phyloP scores from a whole-genome alignment of 345 rosid genomes.

The Moringa oleifera region DNA sequence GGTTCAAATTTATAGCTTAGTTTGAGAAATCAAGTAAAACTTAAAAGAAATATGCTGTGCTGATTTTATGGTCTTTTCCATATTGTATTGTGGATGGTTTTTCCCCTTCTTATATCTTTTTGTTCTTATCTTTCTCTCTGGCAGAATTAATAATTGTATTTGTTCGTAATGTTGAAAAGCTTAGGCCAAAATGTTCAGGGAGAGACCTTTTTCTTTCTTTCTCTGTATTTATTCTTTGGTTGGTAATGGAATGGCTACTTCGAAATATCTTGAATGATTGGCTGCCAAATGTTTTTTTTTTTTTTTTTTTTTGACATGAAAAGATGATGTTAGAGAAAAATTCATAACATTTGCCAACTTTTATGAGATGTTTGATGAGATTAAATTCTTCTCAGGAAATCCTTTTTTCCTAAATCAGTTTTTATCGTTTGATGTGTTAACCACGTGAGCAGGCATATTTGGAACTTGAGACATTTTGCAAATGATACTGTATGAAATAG shows the following conservation, averaged over 20 bases:
- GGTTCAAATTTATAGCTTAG: background rate
- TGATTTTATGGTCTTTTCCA: background rate
- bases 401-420: too few relatives aligned
- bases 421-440: too few relatives aligned
- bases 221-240: background rate
- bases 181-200: background rate
- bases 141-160: background rate
- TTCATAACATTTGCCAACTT: too few relatives aligned
- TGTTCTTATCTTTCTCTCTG: background rate
- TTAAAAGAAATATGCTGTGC: background rate
- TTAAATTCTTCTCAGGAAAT: too few relatives aligned
- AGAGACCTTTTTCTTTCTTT: background rate
- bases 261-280: background rate
- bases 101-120: background rate
- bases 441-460: too few relatives aligned
- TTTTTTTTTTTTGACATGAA: too few relatives aligned
- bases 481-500: too few relatives aligned
- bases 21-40: background rate
- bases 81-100: background rate
- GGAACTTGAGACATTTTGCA: too few relatives aligned
- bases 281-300: background rate
- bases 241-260: background rate
- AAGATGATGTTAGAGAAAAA: background rate
- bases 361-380: too few relatives aligned
- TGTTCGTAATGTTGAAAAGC: background rate